Base-by-base conservation (phyloP, 2,329 filamentous ascomycete species). In the Aureobasidium sp. region DNA sequence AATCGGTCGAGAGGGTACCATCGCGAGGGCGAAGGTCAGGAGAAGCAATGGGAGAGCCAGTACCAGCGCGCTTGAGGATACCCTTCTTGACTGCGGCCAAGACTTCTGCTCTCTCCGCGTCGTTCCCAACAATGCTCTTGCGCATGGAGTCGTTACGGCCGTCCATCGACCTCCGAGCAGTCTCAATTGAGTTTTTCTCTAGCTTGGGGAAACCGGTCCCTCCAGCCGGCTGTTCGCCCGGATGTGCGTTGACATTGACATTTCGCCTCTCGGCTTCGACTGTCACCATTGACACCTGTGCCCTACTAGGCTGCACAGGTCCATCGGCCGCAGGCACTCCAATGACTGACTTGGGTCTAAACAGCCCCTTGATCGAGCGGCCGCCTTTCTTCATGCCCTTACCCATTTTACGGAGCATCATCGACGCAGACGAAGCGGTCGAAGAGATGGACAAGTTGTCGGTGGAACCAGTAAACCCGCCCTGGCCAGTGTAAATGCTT, bases 391-490 rank as follows among this genome's bases (percentile, higher is more conserved):
- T 97, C 85, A 97, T 89, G n/a, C 93, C 92, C 66, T 91, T 91
- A 61, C 94, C 94, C 94, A 99, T 99, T 79, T 99, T 99, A 59
- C 94, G 86, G 67, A 99, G 89, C 90, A 95, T 95, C 68, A 95
- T 86, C 33, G 91, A 95, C 37, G 90, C 90, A 22, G 90, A 95
- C 7, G 91, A 95, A 22, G 90, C 90, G 11, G 90, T 95, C 4
- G 91, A 95, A 1, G 90, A 93, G 66, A 95, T 91, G 15, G 91
- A 95, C 48, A 99, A 77, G 68, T 97, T 97, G 75, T 99, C 94
- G 0, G 91, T 97, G 5, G 94, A 99, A 15, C 91, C 89, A 17
- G 87, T 84, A 72, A 97, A 97, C 66, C 88, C 88, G 62, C 88
- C 89, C 70, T 89, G 85, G 15, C 91, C 90, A 27, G 89, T 89